Percentiles rank a stretch among this genome's conserved stretches.
These are phyloP conservation scores for Sphaerostilbella broomeana DNA, from an alignment of 2,329 filamentous ascomycete genomes.

Conservation along the genomic window DNA sequence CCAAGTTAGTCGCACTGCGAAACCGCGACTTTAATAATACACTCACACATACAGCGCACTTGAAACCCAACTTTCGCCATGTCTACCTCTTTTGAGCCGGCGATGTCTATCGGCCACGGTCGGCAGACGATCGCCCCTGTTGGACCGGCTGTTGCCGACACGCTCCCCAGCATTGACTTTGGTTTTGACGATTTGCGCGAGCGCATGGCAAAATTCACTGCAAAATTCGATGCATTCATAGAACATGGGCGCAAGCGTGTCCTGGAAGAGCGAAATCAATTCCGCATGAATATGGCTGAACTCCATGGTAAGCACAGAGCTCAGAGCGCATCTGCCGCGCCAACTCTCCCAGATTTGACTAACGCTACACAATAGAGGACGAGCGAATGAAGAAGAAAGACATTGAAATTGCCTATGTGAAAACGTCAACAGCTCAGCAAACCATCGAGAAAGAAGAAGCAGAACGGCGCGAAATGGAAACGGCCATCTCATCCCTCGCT, in stretches of 20 bases:
- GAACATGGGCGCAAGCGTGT: slow-evolving; percentile 85
- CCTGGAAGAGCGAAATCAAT: slow-evolving; percentile 88
- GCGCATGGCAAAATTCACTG: slow-evolving; percentile 88
- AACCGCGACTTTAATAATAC: not conserved
- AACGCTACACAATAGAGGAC: slow-evolving; percentile 57
- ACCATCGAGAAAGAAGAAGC: slow-evolving; percentile 69
- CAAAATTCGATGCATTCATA: slow-evolving; percentile 88
- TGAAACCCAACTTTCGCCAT: slow-evolving; percentile 31
- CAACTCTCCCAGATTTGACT: slow-evolving; percentile 6
- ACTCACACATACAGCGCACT: too few species aligned
- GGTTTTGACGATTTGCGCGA: slow-evolving; percentile 93
- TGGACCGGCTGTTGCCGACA: slow-evolving; percentile 64
- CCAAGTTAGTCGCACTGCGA: not conserved
- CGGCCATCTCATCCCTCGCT: slow-evolving; percentile 51
- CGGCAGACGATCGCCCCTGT: slow-evolving; percentile 52
- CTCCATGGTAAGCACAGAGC: slow-evolving; percentile 64
- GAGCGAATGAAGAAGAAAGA: slow-evolving; percentile 83
- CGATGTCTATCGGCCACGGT: slow-evolving; percentile 56
- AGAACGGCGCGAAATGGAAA: slow-evolving; percentile 70
- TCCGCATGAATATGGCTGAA: slow-evolving; percentile 83
- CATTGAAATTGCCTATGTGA: slow-evolving; percentile 73
- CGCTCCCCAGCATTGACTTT: slow-evolving; percentile 85
- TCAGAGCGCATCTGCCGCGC: not conserved
- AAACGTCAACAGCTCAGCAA: slow-evolving; percentile 63
- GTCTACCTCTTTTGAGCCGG: slow-evolving; percentile 60